Evolutionary conservation across 2,329 filamentous ascomycete genomes (phyloP).

Genomic region (Didymella glomerata): DNA sequence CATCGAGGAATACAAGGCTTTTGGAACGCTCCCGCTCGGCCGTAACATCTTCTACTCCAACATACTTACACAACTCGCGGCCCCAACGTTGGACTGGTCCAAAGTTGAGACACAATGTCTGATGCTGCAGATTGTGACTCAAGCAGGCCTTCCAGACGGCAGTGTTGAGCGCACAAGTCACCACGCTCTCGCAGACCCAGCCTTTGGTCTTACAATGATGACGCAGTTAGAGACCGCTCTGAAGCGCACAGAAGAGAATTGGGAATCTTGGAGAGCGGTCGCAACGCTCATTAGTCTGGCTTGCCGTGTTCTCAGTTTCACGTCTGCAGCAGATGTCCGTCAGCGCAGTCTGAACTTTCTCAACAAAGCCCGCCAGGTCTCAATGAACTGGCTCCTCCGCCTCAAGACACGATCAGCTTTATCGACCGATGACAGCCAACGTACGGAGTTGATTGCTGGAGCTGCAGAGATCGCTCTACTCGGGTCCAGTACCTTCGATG

Average conservation of each 20-base stretch:
- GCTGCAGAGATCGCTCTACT: constrained; percentile 54
- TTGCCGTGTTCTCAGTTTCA: neutral
- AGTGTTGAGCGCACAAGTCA: neutral
- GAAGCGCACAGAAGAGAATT: neutral
- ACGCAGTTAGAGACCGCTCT: neutral
- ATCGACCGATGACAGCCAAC: constrained; percentile 35
- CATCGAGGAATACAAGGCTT: neutral
- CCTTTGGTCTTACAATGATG: neutral
- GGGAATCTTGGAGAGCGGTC: neutral
- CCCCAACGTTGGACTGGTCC: neutral
- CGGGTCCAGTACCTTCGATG: constrained; percentile 57
- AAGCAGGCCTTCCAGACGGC: neutral
- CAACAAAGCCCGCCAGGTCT: neutral
- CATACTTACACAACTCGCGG: neutral
- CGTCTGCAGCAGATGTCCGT: neutral
- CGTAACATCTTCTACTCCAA: neutral
- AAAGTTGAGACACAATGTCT: neutral
- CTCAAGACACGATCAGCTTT: constrained; percentile 43
- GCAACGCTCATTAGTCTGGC: neutral
- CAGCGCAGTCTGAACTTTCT: neutral
- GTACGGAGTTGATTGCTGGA: constrained; percentile 44
- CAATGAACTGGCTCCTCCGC: constrained; percentile 48
- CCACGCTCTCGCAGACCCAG: neutral
- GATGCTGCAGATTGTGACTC: neutral
- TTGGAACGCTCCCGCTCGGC: neutral